A percentile compares a stretch with the other conserved stretches of the same genome.
Evolutionary conservation across 371 early-diverging fungal species (phyloP).

Genomic region (Lichtheimia ornata): DNA sequence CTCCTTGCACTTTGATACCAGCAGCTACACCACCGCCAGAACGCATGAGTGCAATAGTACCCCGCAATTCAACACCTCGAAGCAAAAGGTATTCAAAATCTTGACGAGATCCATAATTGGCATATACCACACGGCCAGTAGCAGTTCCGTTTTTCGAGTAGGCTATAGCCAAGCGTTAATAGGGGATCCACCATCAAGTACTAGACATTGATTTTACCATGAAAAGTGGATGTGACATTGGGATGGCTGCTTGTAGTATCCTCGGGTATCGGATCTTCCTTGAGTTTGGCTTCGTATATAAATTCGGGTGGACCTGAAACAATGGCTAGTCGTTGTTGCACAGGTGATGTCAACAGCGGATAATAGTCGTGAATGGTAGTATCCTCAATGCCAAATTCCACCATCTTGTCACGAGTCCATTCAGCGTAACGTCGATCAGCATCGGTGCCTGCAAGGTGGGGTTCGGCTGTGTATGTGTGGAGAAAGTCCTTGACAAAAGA

Average conservation of each 20-base stretch:
- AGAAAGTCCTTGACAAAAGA: conserved; percentile 34
- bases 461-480: conserved; percentile 49
- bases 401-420: conserved; percentile 57
- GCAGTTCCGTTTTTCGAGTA: conserved; percentile 65
- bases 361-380: conserved; percentile 57
- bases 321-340: conserved; percentile 53
- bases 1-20: conserved; percentile 61
- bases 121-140: conserved; percentile 64
- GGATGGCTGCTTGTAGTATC: conserved; percentile 56
- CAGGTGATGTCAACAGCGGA: conserved; percentile 61
- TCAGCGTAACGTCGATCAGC: conserved; percentile 46
- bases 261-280: conserved; percentile 57
- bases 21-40: conserved; percentile 60
- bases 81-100: conserved; percentile 57
- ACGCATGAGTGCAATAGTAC: conserved; percentile 60
- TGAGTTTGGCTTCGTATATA: conserved; percentile 51
- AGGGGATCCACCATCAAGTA: not conserved
- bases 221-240: conserved; percentile 60
- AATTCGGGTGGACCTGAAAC: conserved; percentile 47
- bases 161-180: conserved; percentile 7
- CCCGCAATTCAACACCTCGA: conserved; percentile 47
- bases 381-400: conserved; percentile 53
- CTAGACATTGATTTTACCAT: conserved; percentile 26
- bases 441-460: conserved; percentile 51
- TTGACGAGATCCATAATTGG: conserved; percentile 60